Conservation (phyloP, 2,329 filamentous ascomycete species). For the Ophiostoma piceae region DNA sequence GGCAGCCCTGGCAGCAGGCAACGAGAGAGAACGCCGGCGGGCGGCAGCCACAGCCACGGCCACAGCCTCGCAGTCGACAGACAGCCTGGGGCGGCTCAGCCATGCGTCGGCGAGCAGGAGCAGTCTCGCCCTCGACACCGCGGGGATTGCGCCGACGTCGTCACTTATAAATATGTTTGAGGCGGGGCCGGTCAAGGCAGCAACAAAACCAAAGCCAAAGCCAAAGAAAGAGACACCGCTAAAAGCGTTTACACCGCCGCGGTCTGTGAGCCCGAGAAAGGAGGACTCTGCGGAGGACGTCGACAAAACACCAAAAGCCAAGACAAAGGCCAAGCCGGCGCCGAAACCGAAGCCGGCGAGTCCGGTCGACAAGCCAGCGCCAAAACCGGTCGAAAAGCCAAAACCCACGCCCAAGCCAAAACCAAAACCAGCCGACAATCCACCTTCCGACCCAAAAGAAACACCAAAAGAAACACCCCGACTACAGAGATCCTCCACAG, state of each 20-base stretch:
- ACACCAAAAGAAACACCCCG: no score
- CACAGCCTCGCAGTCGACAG: background rate
- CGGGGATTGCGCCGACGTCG: constrained; percentile 56
- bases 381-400: background rate
- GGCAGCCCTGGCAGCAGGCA: constrained; percentile 20
- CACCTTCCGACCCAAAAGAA: background rate
- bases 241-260: constrained; percentile 34
- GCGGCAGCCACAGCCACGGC: background rate
- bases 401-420: constrained; percentile 1
- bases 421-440: background rate
- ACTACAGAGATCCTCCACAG: background rate
- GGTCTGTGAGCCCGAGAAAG: constrained; percentile 29
- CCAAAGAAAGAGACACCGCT: constrained; percentile 19
- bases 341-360: background rate
- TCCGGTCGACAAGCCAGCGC: no score
- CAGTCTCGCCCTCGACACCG: constrained; percentile 41
- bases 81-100: constrained; percentile 8
- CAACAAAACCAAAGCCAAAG: background rate
- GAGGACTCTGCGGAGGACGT: background rate
- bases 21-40: constrained; percentile 9
- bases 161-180: constrained; percentile 67
- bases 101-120: constrained; percentile 3
- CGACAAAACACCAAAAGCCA: background rate
- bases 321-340: background rate
- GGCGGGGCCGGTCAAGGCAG: constrained; percentile 35